Percentiles rank a stretch among this genome's conserved stretches.
Evolutionary conservation across 352 stramenopile species (phyloP).

Genomic region (Globisporangium paroecandrum): DNA sequence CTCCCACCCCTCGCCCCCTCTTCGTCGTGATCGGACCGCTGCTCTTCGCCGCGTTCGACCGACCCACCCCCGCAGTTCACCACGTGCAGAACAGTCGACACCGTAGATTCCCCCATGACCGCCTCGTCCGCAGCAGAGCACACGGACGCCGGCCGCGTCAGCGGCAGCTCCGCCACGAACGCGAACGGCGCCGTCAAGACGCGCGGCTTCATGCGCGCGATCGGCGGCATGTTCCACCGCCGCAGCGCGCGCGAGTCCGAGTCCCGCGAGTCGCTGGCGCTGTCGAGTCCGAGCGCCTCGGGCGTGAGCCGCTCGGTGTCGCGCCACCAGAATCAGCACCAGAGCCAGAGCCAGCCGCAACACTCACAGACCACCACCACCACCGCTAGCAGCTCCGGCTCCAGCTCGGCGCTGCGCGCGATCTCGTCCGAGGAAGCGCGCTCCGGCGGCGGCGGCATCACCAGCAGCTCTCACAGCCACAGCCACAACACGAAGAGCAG

Average conservation of each 20-base stretch:
- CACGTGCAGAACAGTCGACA: slow-evolving; percentile 18
- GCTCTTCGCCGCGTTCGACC: slow-evolving; percentile 1
- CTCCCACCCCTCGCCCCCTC: not conserved
- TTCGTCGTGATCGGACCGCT: slow-evolving; percentile 3
- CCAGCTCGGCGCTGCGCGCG: slow-evolving; percentile 21
- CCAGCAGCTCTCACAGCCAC: not conserved
- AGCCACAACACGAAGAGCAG: not conserved
- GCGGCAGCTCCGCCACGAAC: not conserved
- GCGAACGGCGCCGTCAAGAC: slow-evolving; percentile 25
- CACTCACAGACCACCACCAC: not conserved
- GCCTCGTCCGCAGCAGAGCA: slow-evolving; percentile 9
- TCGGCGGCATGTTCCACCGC: slow-evolving; percentile 49
- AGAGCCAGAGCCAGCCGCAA: not conserved
- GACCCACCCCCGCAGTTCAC: slow-evolving; percentile 10
- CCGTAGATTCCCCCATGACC: slow-evolving; percentile 13
- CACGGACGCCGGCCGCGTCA: not conserved
- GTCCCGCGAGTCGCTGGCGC: slow-evolving; percentile 18
- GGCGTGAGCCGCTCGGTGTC: slow-evolving; percentile 1
- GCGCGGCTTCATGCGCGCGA: slow-evolving; percentile 40
- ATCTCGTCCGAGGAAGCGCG: slow-evolving; percentile 27
- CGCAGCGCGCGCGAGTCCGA: slow-evolving; percentile 20
- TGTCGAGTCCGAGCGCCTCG: slow-evolving; percentile 1
- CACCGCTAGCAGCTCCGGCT: not conserved
- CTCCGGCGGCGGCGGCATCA: not conserved
- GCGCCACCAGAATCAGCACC: not conserved